Base-by-base conservation (phyloP, 148 eudicot species). In the Chenopodium berlandieri region DNA sequence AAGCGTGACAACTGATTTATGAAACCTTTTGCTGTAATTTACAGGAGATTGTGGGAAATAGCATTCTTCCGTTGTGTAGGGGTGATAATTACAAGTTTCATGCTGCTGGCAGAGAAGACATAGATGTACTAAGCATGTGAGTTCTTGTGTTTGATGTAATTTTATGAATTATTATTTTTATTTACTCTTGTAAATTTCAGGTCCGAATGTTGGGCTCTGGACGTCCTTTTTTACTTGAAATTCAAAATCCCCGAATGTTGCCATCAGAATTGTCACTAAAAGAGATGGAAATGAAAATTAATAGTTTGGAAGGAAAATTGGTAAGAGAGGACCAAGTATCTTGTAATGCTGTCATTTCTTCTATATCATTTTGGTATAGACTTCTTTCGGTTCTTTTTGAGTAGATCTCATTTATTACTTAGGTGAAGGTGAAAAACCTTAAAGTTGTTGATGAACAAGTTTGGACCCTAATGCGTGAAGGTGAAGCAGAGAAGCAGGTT, bases 91-190 rank as follows among this genome's bases (percentile, higher is more conserved):
- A 91, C 89, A 96, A 96, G 87, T 96, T 96, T 76, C 99, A 96
- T 84, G 99, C 99, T 80, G 98, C 99, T 73, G 99, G 99, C 77
- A 89, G 99, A 90, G 99, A 96, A 89, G 99, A 96, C 81, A 96
- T 96, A 80, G 99, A 96, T 92, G 99, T 96, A 95, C 79, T 81
- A 58, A 79, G 76, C 48, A 79, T 84, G 83, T 80, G 81, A 76
- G 85, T 82, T 88, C 47, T 78, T 68, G 58, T 75, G 47, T 80
- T 81, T 71, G 4, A 44, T 40, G 31, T 67, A 30, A 67, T 22
- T 73, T 65, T 48, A 44, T 71, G 56, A 32, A 31, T 79, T 77
- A 76, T 62, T 62, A 75, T 22, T 40, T 75, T 60, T 80, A 75
- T 78, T 88, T 30, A 86, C 75, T 32, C 27, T 78, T 83, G 71